Conservation (phyloP, 2,329 filamentous ascomycete genomes). For the Clarireedia hainanense region DNA sequence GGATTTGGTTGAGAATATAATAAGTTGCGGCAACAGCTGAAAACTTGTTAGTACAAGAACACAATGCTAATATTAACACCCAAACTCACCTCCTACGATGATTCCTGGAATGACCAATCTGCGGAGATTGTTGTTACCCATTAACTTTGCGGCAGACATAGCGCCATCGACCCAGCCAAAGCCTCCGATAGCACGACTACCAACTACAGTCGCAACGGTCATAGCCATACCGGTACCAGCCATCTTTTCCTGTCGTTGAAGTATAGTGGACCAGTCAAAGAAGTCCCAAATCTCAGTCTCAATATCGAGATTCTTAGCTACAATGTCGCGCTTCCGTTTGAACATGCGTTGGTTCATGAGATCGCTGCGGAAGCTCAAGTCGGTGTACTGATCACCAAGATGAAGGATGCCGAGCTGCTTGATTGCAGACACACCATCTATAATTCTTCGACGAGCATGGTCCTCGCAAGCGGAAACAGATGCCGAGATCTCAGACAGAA, state of each 20-base stretch:
- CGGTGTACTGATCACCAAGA: slow-evolving; percentile 77
- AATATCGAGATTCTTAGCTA: slow-evolving; percentile 79
- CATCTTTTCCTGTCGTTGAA: slow-evolving; percentile 90
- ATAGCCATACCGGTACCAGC: slow-evolving; percentile 92
- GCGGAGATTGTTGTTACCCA: slow-evolving; percentile 75
- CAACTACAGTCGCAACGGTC: slow-evolving; percentile 80
- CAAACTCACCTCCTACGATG: slow-evolving; percentile 64
- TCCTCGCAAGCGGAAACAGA: slow-evolving; percentile 78
- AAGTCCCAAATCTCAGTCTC: slow-evolving; percentile 89
- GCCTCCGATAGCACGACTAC: slow-evolving; percentile 72
- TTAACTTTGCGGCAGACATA: slow-evolving; percentile 68
- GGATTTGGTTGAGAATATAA: slow-evolving; percentile 82
- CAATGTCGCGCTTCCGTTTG: slow-evolving; percentile 67
- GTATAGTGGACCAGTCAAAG: slow-evolving; percentile 73
- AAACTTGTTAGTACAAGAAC: slow-evolving; percentile 28
- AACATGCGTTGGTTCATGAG: slow-evolving; percentile 63
- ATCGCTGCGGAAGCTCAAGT: slow-evolving; percentile 81
- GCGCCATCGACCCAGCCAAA: slow-evolving; percentile 86
- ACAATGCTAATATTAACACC: slow-evolving; percentile 3
- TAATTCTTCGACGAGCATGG: slow-evolving; percentile 69
- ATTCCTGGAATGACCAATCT: slow-evolving; percentile 75
- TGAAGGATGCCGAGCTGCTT: slow-evolving; percentile 84
- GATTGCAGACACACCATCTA: slow-evolving; percentile 75
- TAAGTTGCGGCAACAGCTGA: slow-evolving; percentile 65
- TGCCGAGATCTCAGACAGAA: slow-evolving; percentile 78